phyloP scores from a whole-genome alignment of 2,329 filamentous ascomycete species.

The Arthrinium puccinioides region DNA sequence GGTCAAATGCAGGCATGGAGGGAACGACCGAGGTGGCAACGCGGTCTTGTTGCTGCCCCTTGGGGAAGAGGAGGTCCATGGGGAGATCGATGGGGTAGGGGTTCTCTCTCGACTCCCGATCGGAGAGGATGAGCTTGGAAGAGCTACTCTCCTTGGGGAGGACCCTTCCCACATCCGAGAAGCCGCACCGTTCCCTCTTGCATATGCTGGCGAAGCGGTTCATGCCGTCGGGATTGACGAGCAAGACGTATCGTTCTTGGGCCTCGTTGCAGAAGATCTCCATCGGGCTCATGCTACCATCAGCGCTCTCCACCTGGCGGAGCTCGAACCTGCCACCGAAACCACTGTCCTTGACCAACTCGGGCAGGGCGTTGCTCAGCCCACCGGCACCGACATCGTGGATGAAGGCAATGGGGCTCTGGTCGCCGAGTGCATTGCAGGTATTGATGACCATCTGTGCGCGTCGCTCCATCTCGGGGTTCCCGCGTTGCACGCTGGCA shows the following conservation, averaged over 20 bases:
- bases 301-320: conserved; percentile 86
- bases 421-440: conserved; percentile 73
- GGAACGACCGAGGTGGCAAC: conserved; percentile 12
- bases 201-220: conserved; percentile 67
- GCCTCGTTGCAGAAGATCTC: conserved; percentile 98
- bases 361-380: conserved; percentile 65
- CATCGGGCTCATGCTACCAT: conserved; percentile 86
- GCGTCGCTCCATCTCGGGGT: conserved; percentile 90
- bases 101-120: conserved; percentile 11
- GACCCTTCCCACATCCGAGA: conserved; percentile 82
- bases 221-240: conserved; percentile 73
- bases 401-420: conserved; percentile 92
- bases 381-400: conserved; percentile 96
- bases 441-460: conserved; percentile 98
- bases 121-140: conserved; percentile 61
- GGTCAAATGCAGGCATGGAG: conserved; percentile 52
- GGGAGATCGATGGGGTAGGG: conserved; percentile 9
- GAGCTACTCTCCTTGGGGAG: conserved; percentile 51
- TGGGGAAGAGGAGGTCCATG: conserved; percentile 9
- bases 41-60: conserved; percentile 5
- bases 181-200: conserved; percentile 78
- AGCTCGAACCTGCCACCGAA: conserved; percentile 89
- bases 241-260: conserved; percentile 91
- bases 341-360: conserved; percentile 70
- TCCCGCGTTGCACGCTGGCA: conserved; percentile 92